These are phyloP conservation scores for Aureobasidium musti DNA, from an alignment of 2,329 filamentous ascomycete species.

Conservation along the genomic window DNA sequence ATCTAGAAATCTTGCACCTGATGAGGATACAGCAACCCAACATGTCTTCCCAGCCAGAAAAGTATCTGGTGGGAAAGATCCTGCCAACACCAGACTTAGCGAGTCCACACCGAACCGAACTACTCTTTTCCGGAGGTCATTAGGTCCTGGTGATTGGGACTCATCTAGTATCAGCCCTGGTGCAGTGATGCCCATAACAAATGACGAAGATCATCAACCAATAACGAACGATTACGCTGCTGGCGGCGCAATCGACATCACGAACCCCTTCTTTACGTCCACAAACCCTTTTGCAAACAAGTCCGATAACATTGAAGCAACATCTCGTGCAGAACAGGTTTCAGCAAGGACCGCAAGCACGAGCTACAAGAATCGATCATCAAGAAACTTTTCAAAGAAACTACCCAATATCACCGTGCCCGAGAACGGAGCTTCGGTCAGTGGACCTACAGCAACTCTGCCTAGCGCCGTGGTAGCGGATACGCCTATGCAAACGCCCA, in stretches of 20 bases:
- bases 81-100: neutral
- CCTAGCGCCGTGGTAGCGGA: neutral
- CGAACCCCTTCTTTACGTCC: neutral
- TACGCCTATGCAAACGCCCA: constrained; percentile 12
- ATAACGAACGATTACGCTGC: neutral
- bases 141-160: neutral
- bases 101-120: neutral
- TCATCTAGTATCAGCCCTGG: neutral
- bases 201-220: neutral
- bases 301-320: neutral
- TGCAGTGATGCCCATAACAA: neutral
- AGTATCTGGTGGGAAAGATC: neutral
- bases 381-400: constrained; percentile 21
- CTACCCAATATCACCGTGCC: neutral
- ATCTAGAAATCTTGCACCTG: neutral
- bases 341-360: neutral
- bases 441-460: neutral
- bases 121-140: neutral
- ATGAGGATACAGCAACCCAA: neutral
- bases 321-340: neutral
- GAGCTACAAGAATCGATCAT: neutral
- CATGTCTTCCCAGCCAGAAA: neutral
- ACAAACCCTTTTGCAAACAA: neutral
- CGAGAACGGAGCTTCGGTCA: neutral
- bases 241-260: neutral